phyloP scores from a whole-genome alignment of 192 early-diverging fungal genomes.

The Rhizophagus sp. region DNA sequence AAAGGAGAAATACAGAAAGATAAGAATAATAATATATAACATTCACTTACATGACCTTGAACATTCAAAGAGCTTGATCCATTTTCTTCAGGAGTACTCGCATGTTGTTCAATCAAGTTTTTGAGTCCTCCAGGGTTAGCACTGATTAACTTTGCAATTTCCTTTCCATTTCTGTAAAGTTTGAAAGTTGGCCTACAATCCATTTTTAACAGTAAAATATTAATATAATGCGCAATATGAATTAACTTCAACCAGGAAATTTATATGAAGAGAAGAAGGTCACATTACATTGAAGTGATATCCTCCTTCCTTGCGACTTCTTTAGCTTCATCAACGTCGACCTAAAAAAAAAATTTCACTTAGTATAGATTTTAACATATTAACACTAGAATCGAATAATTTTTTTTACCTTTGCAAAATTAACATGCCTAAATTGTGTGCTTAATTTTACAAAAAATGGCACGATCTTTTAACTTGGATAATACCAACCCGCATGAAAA shows the following conservation, averaged over 20 bases:
- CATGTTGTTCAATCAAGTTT: constrained; percentile 66
- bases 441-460: constrained; percentile 53
- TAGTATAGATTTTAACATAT: not conserved
- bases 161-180: constrained; percentile 74
- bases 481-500: constrained; percentile 53
- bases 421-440: constrained; percentile 47
- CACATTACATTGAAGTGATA: constrained; percentile 54
- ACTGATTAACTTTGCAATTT: constrained; percentile 78
- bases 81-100: constrained; percentile 41
- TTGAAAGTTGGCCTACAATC: constrained; percentile 84
- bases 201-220: too few species aligned
- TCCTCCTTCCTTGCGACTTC: constrained; percentile 44
- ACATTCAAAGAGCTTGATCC: constrained; percentile 46
- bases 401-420: constrained; percentile 57
- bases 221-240: too few species aligned
- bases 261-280: not conserved
- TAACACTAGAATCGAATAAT: too few species aligned
- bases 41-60: constrained; percentile 44
- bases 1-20: not conserved
- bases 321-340: constrained; percentile 46
- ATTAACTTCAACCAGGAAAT: too few species aligned
- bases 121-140: constrained; percentile 76
- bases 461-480: constrained; percentile 54
- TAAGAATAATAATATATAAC: not conserved
- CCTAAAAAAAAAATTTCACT: constrained; percentile 34